Base-by-base conservation (phyloP, 768 basidiomycete genomes). In the Pleurotus citrinopileatus region DNA sequence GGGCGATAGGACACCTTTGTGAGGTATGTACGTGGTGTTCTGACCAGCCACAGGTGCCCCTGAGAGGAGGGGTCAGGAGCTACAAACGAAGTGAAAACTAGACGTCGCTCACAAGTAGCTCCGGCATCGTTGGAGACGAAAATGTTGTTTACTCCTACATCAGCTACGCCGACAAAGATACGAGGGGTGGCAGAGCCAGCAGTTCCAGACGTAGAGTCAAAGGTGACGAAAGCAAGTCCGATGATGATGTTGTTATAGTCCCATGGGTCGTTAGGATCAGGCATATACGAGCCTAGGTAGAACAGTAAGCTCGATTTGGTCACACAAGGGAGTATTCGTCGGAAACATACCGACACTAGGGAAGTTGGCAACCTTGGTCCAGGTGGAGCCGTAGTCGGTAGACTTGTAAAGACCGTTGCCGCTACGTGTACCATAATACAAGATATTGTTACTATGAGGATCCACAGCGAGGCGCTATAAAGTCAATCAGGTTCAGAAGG, bases 381-480 rank as follows among this genome's bases (percentile, higher is more conserved):
- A 86, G 1, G 79, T 80, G 1, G 59, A 67, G 2, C 83, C 85
- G 52, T 69, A 81, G 59, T 86, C 69, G 0, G 79, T 81, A 3
- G 83, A 85, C 62, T 84, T 86, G 79, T 80, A 86, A 13, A 87
- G 70, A 3, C 86, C 85, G 43, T 85, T 74, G 4, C 86, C 85
- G 54, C 78, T 79, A 28, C 81, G 73, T 4, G 84, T 82, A 55
- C 84, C 84, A 53, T 85, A 84, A 67, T 74, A 84, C 3, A 87
- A 62, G 48, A 85, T 77, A 23, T 73, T 75, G 63, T 85, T 84
- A 55, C 72, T 73, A 63, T 85, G 79, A 4, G 85, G 86, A 59
- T 87, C 84, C 26, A 87, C 68, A 9, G 72, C 81, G 29, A 87
- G 74, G 46, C 84, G 78, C 81, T 85, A 34, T 6, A 52, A 15